These are phyloP conservation scores for Actinomortierella wolfii DNA, from an alignment of 371 early-diverging fungal genomes.

Conservation along the genomic window DNA sequence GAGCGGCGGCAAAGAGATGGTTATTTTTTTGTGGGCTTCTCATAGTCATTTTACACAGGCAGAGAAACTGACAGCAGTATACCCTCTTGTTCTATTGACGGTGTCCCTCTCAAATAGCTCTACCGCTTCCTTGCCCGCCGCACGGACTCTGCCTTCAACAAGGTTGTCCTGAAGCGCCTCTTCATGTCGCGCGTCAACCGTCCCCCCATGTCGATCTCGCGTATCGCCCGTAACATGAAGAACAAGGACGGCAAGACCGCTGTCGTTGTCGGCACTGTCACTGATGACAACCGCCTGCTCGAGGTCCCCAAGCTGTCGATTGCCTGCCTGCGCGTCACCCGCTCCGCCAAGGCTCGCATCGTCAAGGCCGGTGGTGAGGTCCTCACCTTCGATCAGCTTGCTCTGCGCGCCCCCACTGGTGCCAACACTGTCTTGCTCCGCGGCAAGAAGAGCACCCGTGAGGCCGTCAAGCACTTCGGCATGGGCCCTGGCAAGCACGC, in stretches of 20 bases:
- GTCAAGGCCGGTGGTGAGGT: constrained; percentile 98
- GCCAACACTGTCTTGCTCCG: constrained; percentile 95
- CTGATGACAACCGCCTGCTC: constrained; percentile 93
- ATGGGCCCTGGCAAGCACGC: constrained; percentile 79
- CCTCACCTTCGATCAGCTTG: constrained; percentile 98
- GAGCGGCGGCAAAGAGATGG: too few species aligned
- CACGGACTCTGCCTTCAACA: constrained; percentile 98
- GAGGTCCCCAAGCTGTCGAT: constrained; percentile 96
- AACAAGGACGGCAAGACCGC: constrained; percentile 82
- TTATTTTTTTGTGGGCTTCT: too few species aligned
- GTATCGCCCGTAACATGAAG: constrained; percentile 74
- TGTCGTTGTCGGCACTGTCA: constrained; percentile 94
- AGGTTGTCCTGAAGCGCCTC: constrained; percentile 97
- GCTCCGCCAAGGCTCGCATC: constrained; percentile 96
- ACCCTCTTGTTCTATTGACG: too few species aligned
- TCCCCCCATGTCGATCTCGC: constrained; percentile 93
- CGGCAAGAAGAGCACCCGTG: constrained; percentile 90
- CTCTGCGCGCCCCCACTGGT: constrained; percentile 96
- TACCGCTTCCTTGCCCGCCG: constrained; percentile 99
- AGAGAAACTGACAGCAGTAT: too few species aligned
- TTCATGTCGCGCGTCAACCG: constrained; percentile 98
- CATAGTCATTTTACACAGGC: too few species aligned
- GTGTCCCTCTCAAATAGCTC: constrained; percentile 65
- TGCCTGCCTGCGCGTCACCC: constrained; percentile 94
- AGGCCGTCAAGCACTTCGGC: constrained; percentile 85